Evolutionary conservation across 345 rosid genomes (phyloP), one percentile per base, ranked within the genome.

Genomic region (Iberis pinnata): DNA sequence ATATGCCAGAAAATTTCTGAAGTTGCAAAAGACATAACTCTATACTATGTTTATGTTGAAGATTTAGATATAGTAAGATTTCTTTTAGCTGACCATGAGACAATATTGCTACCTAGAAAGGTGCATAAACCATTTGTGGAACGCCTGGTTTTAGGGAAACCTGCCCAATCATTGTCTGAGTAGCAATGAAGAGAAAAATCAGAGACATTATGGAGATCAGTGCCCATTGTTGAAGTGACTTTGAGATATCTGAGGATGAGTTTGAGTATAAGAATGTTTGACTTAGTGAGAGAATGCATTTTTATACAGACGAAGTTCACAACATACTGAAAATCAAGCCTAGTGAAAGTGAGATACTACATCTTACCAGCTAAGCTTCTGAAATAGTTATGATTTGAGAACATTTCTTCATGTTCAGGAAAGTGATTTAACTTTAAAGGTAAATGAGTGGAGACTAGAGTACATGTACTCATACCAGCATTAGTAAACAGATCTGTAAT

Each of bases 351-450:
- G 8, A 42, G 25, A 1, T 42, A 42, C 10, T 18, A 13, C 1
- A 42, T 22, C 1, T 42, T 42, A 0, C 46, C 46, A 0, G 25
- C 46, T 1, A 42, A 3, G 2, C 24, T 42, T 1, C 25, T 1
- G 6, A 42, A 42, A 8, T 42, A 42, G 0, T 7, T 42, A 0
- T n/a, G 46, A 5, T 42, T 12, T 0, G 24, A 5, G 0, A 42
- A 42, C 1, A 11, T 1, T 0, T 4, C 8, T 1, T 8, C 12
- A 0, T 9, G 35, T 13, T 0, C 6, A 8, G 2, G 32, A 1
- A 16, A 1, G 0, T 14, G 2, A 1, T 15, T 10, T 0, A 39
- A 4, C 4, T 16, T 8, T 2, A 15, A 5, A 0, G 19, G 19
- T 0, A 39, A 11, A 2, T 18, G 43, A 2, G 19, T 39, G 0